Evolutionary conservation across 2,329 filamentous ascomycete species (phyloP), one percentile per base, ranked within the genome.

Genomic region (Pseudogymnoascus sp.): DNA sequence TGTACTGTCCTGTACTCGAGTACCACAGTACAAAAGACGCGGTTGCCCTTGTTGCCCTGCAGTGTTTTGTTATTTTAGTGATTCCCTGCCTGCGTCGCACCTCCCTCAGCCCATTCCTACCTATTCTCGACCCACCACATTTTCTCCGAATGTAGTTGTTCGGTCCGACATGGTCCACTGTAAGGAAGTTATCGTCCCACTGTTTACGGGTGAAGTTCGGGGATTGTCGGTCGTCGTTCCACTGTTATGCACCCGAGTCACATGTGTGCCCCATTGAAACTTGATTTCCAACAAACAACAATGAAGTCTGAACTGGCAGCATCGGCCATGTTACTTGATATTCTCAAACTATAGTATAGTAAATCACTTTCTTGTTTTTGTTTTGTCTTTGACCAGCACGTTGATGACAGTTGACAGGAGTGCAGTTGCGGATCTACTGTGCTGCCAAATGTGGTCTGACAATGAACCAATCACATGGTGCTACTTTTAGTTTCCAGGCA

Each of bases 161-260:
- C 45, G 45, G 45, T 52, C 45, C 45, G 45, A 52, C 5, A 15
- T 52, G 45, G 45, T 52, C 45, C 45, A 52, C 45, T 52, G 45
- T 52, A 52, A 52, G 25, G 25, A 52, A n/a, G 45, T 31, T 31
- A n/a, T 52, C n/a, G 45, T 29, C 27, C 45, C 45, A 52, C 45
- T 52, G 45, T 52, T 52, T 27, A 31, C 45, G 45, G 45, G 7
- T 52, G 27, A 52, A 52, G 3, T 52, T 52, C 45, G 45, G 45
- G 45, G 25, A 52, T 52, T 52, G 8, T 52, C 45, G 45, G 7
- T 52, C 27, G 1, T 52, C 27, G 45, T 21, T 13, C 45, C 45
- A 52, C 45, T 31, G n/a, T 55, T 33, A 55, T 55, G n/a, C 45
- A 55, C 45, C 45, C 45, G 45, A 55, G 45, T 55, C 45, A 55